These are phyloP conservation scores for Nadsonia fulvescens DNA, from an alignment of 805 yeast species.

Conservation along the genomic window DNA sequence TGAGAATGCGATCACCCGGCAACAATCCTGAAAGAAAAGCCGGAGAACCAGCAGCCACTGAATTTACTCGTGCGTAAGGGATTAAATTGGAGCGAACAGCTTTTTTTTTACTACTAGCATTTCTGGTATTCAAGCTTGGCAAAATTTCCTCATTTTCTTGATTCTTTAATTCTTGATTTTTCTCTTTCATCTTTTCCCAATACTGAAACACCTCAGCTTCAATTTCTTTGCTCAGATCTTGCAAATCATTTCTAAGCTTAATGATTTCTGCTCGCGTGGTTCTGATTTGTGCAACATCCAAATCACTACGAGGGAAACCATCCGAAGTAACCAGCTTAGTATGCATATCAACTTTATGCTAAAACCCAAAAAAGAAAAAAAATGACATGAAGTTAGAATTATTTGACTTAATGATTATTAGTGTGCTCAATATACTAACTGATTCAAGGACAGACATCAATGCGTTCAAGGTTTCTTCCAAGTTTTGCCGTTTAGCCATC, in stretches of 20 bases:
- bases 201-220: constrained; percentile 29
- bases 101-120: background rate
- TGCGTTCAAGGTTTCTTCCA: constrained; percentile 25
- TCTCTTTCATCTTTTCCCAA: too few relatives aligned
- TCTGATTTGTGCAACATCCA: constrained; percentile 59
- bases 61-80: constrained; percentile 23
- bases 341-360: constrained; percentile 39
- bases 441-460: constrained; percentile 26
- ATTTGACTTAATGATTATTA: background rate
- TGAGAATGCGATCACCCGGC: constrained; percentile 34
- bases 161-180: too few relatives aligned
- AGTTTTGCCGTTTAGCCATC: constrained; percentile 10
- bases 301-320: constrained; percentile 74
- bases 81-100: constrained; percentile 1
- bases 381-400: too few relatives aligned
- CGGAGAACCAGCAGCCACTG: constrained; percentile 37
- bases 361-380: too few relatives aligned
- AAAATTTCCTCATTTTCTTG: too few relatives aligned
- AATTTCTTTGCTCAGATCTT: constrained; percentile 27
- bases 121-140: too few relatives aligned
- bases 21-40: constrained; percentile 37
- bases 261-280: constrained; percentile 44
- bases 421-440: constrained; percentile 1
- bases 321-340: constrained; percentile 48
- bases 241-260: constrained; percentile 52